Conservation (phyloP, 129 eudicot genomes). For the Lonicera japonica region DNA sequence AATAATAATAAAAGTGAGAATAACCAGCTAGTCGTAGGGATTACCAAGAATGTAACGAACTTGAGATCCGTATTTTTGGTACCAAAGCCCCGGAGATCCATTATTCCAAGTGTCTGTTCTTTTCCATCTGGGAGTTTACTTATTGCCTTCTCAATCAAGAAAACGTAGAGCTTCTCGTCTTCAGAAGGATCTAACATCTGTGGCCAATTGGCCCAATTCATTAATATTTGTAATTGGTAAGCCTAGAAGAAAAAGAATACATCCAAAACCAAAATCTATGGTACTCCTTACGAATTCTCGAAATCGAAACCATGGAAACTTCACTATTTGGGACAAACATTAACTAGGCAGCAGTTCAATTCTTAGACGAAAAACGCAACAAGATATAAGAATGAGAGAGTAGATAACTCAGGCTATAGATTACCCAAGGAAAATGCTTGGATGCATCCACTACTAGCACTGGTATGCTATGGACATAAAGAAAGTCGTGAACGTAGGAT, state of each 20-base stretch:
- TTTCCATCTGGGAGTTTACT: conserved; percentile 70
- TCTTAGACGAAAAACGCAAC: not conserved
- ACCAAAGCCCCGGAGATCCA: conserved; percentile 79
- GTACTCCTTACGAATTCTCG: not conserved
- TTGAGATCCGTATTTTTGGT: conserved; percentile 67
- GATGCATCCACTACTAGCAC: conserved; percentile 73
- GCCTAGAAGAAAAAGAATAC: not conserved
- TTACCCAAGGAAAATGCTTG: conserved; percentile 78
- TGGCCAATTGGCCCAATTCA: conserved; percentile 5
- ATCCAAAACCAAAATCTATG: not conserved
- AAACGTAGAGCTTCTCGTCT: conserved; percentile 76
- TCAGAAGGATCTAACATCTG: conserved; percentile 47
- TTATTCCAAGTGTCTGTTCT: conserved; percentile 62
- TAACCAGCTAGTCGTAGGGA: conserved; percentile 5
- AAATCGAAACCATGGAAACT: not conserved
- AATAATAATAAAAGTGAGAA: not conserved
- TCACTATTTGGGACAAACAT: too few relatives aligned
- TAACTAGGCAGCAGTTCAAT: too few relatives aligned
- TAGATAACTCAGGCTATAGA: not conserved
- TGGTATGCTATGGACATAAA: conserved; percentile 69
- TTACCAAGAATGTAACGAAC: conserved; percentile 85
- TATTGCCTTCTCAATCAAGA: conserved; percentile 74
- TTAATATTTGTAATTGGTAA: conserved; percentile 3
- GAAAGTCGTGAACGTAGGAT: conserved; percentile 67
- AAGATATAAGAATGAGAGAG: not conserved